phyloP scores from a whole-genome alignment of 768 basidiomycete genomes.

The Mycena crocata region DNA sequence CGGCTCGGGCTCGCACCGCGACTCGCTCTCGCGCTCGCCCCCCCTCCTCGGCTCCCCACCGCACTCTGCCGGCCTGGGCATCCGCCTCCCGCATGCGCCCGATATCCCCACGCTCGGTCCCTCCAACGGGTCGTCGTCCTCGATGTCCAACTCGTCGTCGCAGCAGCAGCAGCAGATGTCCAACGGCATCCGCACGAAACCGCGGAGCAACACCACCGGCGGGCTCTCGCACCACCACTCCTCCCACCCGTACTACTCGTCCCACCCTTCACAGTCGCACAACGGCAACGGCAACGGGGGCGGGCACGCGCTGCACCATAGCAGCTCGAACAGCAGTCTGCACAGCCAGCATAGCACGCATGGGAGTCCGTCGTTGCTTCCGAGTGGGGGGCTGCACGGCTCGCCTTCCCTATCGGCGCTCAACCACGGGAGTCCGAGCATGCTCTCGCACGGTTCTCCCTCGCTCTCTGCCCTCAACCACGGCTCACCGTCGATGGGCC shows the following conservation, averaged over 20 bases:
- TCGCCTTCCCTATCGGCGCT: background rate
- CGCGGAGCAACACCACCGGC: slow-evolving; percentile 33
- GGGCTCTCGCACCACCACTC: slow-evolving; percentile 4
- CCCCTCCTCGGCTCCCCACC: slow-evolving; percentile 8
- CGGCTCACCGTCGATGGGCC: too few relatives aligned
- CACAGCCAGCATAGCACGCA: background rate
- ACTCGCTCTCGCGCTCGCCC: slow-evolving; percentile 16
- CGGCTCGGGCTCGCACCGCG: slow-evolving; percentile 46
- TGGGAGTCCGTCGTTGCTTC: background rate
- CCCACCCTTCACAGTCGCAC: background rate
- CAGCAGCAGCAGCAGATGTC: too few relatives aligned
- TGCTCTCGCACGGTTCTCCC: too few relatives aligned
- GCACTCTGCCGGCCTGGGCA: slow-evolving; percentile 44
- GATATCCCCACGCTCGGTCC: slow-evolving; percentile 66
- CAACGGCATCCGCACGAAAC: slow-evolving; percentile 34
- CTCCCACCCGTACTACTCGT: background rate
- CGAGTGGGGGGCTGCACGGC: background rate
- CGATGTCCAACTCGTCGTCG: too few relatives aligned
- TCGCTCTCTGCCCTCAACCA: too few relatives aligned
- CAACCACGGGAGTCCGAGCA: background rate
- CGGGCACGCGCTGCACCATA: slow-evolving; percentile 10
- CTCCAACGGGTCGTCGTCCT: slow-evolving; percentile 1
- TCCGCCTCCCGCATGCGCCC: slow-evolving; percentile 79
- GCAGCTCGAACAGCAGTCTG: background rate
- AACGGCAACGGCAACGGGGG: background rate